These are phyloP conservation scores for Ustilaginoidea virens DNA, from an alignment of 2,329 filamentous ascomycete species.

Conservation along the genomic window DNA sequence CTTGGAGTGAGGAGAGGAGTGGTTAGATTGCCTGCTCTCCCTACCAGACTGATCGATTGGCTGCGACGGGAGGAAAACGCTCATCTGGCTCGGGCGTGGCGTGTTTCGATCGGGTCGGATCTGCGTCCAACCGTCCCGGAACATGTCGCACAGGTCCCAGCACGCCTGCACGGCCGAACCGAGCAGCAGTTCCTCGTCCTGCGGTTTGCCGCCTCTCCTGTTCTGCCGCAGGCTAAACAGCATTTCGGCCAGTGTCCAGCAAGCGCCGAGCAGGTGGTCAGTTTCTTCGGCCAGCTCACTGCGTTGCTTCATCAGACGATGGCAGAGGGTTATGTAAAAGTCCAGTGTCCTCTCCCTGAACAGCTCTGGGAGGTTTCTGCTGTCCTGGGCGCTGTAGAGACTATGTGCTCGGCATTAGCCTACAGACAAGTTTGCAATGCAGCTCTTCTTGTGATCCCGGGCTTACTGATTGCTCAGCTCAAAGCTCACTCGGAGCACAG, in stretches of 20 bases:
- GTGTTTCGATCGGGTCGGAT: slow-evolving; percentile 75
- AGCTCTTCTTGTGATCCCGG: neutral
- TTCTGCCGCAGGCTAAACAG: slow-evolving; percentile 81
- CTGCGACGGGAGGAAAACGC: slow-evolving; percentile 41
- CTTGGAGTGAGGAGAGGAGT: slow-evolving; percentile 34
- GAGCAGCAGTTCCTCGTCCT: slow-evolving; percentile 73
- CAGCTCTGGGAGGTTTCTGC: slow-evolving; percentile 60
- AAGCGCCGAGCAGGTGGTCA: slow-evolving; percentile 68
- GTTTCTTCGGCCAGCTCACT: slow-evolving; percentile 66
- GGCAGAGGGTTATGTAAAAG: slow-evolving; percentile 87
- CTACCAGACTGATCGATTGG: slow-evolving; percentile 32
- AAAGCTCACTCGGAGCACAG: slow-evolving; percentile 80
- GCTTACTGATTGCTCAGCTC: slow-evolving; percentile 83
- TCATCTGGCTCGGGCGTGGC: slow-evolving; percentile 64
- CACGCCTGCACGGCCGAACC: slow-evolving; percentile 83
- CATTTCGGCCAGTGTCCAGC: slow-evolving; percentile 86
- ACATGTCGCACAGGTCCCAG: slow-evolving; percentile 89
- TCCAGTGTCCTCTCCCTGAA: slow-evolving; percentile 84
- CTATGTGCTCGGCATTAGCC: slow-evolving; percentile 20
- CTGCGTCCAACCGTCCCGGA: slow-evolving; percentile 83
- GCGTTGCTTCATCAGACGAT: slow-evolving; percentile 90
- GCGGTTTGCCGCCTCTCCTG: slow-evolving; percentile 52
- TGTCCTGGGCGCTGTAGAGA: slow-evolving; percentile 80
- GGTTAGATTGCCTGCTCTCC: slow-evolving; percentile 34
- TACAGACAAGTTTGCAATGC: neutral